phyloP scores from a whole-genome alignment of 164 flowering plant genomes.

The Sedum album region DNA sequence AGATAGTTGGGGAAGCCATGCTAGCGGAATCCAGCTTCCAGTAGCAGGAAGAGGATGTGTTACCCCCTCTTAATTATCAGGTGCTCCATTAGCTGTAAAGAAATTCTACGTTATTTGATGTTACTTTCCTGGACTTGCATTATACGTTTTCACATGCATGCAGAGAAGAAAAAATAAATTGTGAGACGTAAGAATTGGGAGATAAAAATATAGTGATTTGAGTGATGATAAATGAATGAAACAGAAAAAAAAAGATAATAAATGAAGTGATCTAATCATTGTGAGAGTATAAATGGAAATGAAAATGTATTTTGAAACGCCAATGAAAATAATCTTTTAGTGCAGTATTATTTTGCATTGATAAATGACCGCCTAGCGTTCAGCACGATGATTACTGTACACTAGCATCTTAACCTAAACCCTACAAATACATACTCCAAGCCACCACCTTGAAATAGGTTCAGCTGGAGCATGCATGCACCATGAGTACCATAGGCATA shows the following conservation, averaged over 20 bases:
- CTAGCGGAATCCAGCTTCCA: background rate
- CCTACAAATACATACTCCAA: background rate
- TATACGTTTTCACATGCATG: background rate
- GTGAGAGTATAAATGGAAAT: too few relatives aligned
- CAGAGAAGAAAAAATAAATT: too few relatives aligned
- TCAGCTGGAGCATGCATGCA: conserved; percentile 5
- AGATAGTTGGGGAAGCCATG: background rate
- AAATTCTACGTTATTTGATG: background rate
- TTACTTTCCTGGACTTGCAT: background rate
- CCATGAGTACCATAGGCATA: background rate
- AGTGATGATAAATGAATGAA: too few relatives aligned
- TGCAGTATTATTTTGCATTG: too few relatives aligned
- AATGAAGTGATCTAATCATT: too few relatives aligned
- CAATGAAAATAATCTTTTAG: too few relatives aligned
- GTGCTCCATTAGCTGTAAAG: background rate
- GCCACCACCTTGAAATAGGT: background rate
- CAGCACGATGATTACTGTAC: background rate
- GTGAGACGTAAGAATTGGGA: too few relatives aligned
- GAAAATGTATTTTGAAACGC: too few relatives aligned
- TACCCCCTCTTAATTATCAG: background rate
- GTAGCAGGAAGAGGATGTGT: background rate
- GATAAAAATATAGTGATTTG: too few relatives aligned
- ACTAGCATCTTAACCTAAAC: background rate
- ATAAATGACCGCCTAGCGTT: too few relatives aligned
- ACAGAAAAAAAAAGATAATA: too few relatives aligned